These are phyloP conservation scores for Candida schatavii DNA, from an alignment of 805 yeast species.

Conservation along the genomic window DNA sequence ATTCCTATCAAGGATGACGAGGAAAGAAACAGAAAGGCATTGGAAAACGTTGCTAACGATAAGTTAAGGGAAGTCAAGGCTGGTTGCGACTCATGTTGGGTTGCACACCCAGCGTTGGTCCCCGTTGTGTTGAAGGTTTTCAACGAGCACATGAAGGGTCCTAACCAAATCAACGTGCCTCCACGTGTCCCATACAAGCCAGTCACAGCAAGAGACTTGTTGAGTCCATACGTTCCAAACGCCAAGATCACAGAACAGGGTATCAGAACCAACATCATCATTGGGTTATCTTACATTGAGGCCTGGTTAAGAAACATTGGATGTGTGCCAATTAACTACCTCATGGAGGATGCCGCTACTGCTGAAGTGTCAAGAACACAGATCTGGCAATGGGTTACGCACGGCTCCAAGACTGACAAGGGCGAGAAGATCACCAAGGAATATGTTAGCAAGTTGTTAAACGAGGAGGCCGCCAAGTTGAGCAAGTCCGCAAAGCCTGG, in stretches of 20 bases:
- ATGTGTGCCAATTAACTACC: constrained; percentile 79
- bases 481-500: constrained; percentile 48
- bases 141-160: constrained; percentile 76
- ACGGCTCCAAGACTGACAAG: constrained; percentile 59
- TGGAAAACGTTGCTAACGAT: constrained; percentile 16
- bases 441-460: constrained; percentile 53
- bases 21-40: constrained; percentile 15
- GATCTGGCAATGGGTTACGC: constrained; percentile 81
- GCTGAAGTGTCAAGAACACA: constrained; percentile 85
- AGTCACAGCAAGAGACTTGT: constrained; percentile 55
- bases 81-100: constrained; percentile 90
- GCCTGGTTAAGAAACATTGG: constrained; percentile 85
- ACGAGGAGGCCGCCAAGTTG: constrained; percentile 58
- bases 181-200: constrained; percentile 49
- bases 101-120: constrained; percentile 82
- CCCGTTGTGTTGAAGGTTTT: constrained; percentile 70
- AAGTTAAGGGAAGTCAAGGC: constrained; percentile 65
- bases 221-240: constrained; percentile 60
- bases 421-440: constrained; percentile 59
- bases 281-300: constrained; percentile 79
- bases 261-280: constrained; percentile 66
- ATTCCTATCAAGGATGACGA: constrained; percentile 20
- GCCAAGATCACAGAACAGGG: constrained; percentile 69
- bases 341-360: constrained; percentile 90
- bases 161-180: constrained; percentile 67